Percentiles rank a stretch among this genome's conserved stretches.
phyloP scores from a whole-genome alignment of 164 flowering plant genomes.

The Stephania cephalantha region DNA sequence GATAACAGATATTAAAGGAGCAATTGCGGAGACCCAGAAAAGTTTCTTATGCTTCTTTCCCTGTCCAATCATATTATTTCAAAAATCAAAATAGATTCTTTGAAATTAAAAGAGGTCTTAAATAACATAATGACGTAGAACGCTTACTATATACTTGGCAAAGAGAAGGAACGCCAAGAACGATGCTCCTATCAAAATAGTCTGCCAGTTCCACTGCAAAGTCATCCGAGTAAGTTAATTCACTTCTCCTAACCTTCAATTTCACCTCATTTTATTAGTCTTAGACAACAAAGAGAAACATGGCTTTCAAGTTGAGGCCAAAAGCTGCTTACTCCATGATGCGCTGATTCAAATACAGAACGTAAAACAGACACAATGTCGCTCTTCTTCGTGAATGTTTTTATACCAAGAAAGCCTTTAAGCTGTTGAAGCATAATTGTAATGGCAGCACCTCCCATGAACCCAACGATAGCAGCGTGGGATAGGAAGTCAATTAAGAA shows the following conservation, averaged over 20 bases:
- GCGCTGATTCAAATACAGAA: slow-evolving; percentile 50
- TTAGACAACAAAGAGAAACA: neutral
- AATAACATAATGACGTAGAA: neutral
- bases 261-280: neutral
- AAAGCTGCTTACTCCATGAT: slow-evolving; percentile 61
- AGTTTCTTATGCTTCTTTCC: slow-evolving; percentile 78
- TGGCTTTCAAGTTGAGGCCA: neutral
- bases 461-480: slow-evolving; percentile 95
- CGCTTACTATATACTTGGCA: slow-evolving; percentile 72
- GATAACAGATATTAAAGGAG: slow-evolving; percentile 76
- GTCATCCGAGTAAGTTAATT: slow-evolving; percentile 3
- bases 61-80: slow-evolving; percentile 31
- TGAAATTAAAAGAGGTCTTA: neutral
- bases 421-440: slow-evolving; percentile 95
- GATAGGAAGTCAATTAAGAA: slow-evolving; percentile 92
- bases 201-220: slow-evolving; percentile 98
- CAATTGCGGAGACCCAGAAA: slow-evolving; percentile 91
- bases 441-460: slow-evolving; percentile 96
- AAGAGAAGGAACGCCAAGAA: slow-evolving; percentile 67
- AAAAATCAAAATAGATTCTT: neutral
- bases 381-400: slow-evolving; percentile 58
- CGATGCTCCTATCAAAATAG: slow-evolving; percentile 58
- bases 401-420: slow-evolving; percentile 86
- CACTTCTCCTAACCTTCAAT: neutral
- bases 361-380: slow-evolving; percentile 71